A percentile compares a stretch with the other conserved stretches of the same genome.
These are phyloP conservation scores for Berkeleyomyces rouxiae DNA, from an alignment of 2,329 filamentous ascomycete species.

Conservation along the genomic window DNA sequence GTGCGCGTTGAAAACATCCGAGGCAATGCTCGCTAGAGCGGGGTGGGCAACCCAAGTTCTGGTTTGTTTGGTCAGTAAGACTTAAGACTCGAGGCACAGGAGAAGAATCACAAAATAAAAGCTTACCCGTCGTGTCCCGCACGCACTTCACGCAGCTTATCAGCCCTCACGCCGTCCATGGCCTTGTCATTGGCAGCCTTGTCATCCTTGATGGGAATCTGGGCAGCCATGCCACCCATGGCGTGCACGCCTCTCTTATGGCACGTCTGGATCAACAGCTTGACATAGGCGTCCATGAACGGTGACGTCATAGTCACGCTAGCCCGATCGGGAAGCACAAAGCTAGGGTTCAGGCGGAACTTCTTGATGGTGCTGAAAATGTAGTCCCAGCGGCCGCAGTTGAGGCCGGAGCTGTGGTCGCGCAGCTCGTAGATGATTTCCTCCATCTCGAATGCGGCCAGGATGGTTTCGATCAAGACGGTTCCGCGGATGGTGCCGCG, in stretches of 20 bases:
- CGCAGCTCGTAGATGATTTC: slow-evolving; percentile 99
- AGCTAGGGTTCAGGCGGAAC: slow-evolving; percentile 86
- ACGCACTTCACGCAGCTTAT: slow-evolving; percentile 90
- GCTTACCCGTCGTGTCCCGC: slow-evolving; percentile 68
- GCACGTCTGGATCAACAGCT: slow-evolving; percentile 95
- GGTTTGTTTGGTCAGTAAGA: neutral
- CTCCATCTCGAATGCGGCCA: slow-evolving; percentile 98
- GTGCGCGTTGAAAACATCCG: slow-evolving; percentile 89
- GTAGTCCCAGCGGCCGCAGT: slow-evolving; percentile 99
- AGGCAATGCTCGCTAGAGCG: slow-evolving; percentile 71
- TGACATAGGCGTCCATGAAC: slow-evolving; percentile 96
- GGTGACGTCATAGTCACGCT: slow-evolving; percentile 94
- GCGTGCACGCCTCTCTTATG: slow-evolving; percentile 94
- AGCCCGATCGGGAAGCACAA: slow-evolving; percentile 81
- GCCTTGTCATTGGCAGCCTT: slow-evolving; percentile 78
- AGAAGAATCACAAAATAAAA: slow-evolving; percentile 2
- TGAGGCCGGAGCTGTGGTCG: slow-evolving; percentile 88
- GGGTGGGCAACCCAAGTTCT: slow-evolving; percentile 93
- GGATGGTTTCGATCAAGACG: slow-evolving; percentile 93
- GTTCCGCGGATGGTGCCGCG: slow-evolving; percentile 89
- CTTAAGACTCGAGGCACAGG: neutral
- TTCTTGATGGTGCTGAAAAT: slow-evolving; percentile 99
- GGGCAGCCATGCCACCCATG: slow-evolving; percentile 97
- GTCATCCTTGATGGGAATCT: slow-evolving; percentile 97
- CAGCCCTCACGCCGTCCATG: slow-evolving; percentile 81